Evolutionary conservation across 2,329 filamentous ascomycete species (phyloP).

Genomic region (Tolypocladium endophyticum): DNA sequence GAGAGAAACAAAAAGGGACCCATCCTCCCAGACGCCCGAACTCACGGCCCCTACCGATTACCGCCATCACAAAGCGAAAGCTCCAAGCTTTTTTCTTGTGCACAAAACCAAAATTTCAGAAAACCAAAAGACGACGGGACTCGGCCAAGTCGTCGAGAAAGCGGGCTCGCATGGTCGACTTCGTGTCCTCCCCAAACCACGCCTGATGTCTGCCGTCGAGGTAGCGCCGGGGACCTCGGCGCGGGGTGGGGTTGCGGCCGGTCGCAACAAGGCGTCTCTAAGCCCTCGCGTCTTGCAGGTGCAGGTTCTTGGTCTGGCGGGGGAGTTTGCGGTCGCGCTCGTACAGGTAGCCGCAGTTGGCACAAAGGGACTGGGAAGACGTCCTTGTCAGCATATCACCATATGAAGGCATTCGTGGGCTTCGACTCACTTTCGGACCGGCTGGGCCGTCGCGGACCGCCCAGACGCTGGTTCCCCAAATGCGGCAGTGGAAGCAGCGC

Average conservation of each 20-base stretch:
- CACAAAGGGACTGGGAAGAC: slow-evolving; percentile 63
- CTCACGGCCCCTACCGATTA: background rate
- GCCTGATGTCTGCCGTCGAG: background rate
- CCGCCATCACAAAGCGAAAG: background rate
- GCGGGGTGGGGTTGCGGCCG: background rate
- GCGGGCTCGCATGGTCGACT: background rate
- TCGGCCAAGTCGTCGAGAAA: background rate
- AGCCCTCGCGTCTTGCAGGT: slow-evolving; percentile 16
- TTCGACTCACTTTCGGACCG: slow-evolving; percentile 61
- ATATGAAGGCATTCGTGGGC: background rate
- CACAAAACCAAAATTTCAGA: background rate
- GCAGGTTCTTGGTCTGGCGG: slow-evolving; percentile 29
- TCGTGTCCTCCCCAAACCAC: background rate
- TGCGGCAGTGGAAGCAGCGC: slow-evolving; percentile 78
- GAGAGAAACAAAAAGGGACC: background rate
- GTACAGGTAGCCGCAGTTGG: slow-evolving; percentile 84
- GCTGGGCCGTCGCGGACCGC: slow-evolving; percentile 84
- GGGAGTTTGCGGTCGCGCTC: slow-evolving; percentile 81
- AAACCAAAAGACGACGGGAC: background rate
- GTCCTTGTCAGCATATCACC: background rate
- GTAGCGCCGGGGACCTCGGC: background rate
- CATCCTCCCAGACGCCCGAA: background rate
- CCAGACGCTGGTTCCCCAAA: slow-evolving; percentile 89
- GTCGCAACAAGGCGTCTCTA: slow-evolving; percentile 9
- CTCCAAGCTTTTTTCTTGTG: background rate